Percentiles rank a stretch among this genome's conserved stretches.
phyloP scores from a whole-genome alignment of 2,329 filamentous ascomycete species.

The Cladosporium sp. region DNA sequence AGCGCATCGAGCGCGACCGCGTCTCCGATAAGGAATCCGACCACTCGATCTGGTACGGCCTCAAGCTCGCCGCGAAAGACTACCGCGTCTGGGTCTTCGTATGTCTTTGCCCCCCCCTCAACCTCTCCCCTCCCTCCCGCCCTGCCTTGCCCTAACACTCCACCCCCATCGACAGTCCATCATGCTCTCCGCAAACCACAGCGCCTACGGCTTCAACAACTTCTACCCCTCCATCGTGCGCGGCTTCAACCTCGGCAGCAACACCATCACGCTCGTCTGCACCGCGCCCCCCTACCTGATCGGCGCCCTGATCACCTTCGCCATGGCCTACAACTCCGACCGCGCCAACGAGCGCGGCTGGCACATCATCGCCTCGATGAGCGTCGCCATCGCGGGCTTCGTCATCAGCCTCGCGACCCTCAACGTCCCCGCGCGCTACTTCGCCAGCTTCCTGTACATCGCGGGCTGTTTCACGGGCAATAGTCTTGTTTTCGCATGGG shows the following conservation, averaged over 20 bases:
- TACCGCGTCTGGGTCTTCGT: constrained; percentile 7
- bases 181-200: constrained; percentile 5
- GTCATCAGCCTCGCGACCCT: constrained; percentile 1
- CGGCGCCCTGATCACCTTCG: constrained; percentile 23
- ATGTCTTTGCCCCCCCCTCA: neutral
- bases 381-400: constrained; percentile 3
- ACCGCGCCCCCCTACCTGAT: constrained; percentile 29
- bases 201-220: constrained; percentile 7
- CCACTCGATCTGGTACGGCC: constrained; percentile 29
- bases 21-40: constrained; percentile 39
- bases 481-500: constrained; percentile 33
- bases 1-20: constrained; percentile 35
- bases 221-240: constrained; percentile 12
- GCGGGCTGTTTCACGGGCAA: constrained; percentile 32
- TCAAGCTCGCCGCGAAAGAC: constrained; percentile 6
- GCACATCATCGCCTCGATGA: constrained; percentile 18
- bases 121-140: too few relatives aligned
- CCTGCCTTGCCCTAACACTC: neutral
- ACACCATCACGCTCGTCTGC: constrained; percentile 28
- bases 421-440: constrained; percentile 18
- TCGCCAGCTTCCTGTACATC: constrained; percentile 31
- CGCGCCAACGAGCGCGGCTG: constrained; percentile 36
- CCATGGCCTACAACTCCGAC: constrained; percentile 32
- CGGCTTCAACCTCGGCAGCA: constrained; percentile 25
- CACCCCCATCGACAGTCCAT: neutral